phyloP scores from a whole-genome alignment of 2,329 filamentous ascomycete species.

The Westerdykella aurantiaca region DNA sequence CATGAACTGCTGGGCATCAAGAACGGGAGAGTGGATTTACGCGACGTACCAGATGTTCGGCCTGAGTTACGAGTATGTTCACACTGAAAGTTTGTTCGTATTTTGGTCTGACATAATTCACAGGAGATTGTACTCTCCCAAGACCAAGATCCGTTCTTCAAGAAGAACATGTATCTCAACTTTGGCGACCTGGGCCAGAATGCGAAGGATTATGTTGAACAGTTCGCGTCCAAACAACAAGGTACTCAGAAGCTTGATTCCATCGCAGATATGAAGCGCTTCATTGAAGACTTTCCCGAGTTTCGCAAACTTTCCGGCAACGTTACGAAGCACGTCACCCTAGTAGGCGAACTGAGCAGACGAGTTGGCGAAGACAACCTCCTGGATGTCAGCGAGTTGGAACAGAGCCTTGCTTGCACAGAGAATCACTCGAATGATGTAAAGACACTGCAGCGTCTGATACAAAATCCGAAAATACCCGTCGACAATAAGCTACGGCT shows the following conservation, averaged over 20 bases:
- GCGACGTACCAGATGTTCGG: slow-evolving; percentile 73
- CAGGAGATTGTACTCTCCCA: slow-evolving; percentile 87
- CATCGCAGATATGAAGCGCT: slow-evolving; percentile 97
- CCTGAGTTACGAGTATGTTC: slow-evolving; percentile 63
- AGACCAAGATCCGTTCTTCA: slow-evolving; percentile 98
- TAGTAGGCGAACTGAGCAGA: slow-evolving; percentile 88
- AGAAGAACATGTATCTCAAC: slow-evolving; percentile 98
- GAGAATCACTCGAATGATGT: slow-evolving; percentile 89
- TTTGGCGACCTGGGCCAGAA: slow-evolving; percentile 93
- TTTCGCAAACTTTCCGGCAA: slow-evolving; percentile 96
- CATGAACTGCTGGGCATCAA: slow-evolving; percentile 91
- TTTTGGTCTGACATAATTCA: not conserved
- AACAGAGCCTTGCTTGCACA: slow-evolving; percentile 94
- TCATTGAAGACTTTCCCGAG: slow-evolving; percentile 97
- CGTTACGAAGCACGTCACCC: slow-evolving; percentile 94
- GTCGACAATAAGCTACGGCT: slow-evolving; percentile 80
- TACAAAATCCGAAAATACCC: slow-evolving; percentile 72
- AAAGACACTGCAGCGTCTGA: slow-evolving; percentile 84
- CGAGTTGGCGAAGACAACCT: slow-evolving; percentile 79
- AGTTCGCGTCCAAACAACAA: slow-evolving; percentile 97
- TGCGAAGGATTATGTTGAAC: slow-evolving; percentile 97
- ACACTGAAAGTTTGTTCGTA: not conserved
- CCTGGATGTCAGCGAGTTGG: slow-evolving; percentile 93
- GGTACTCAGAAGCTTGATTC: slow-evolving; percentile 94
- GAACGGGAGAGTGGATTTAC: slow-evolving; percentile 89